These are phyloP conservation scores for Hemerocallis citrina DNA, from an alignment of 106 monocot genomes.

Conservation along the genomic window DNA sequence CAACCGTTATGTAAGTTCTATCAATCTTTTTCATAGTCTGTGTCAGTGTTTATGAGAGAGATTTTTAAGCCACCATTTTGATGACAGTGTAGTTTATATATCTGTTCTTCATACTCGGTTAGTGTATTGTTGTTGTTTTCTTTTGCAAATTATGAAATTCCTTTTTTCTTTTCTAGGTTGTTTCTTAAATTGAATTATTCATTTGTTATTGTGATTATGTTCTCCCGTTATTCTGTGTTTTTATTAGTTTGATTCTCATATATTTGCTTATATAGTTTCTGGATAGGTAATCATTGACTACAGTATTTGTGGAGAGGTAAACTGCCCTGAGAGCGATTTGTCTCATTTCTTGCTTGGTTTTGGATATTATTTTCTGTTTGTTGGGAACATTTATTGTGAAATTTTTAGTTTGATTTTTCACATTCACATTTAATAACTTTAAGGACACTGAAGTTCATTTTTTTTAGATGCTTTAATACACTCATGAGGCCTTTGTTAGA, in stretches of 20 bases:
- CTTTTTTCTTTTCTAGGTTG: background rate
- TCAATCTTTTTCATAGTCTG: background rate
- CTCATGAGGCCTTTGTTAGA: background rate
- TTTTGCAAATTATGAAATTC: background rate
- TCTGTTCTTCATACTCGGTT: background rate
- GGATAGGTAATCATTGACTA: background rate
- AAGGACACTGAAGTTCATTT: too few relatives aligned
- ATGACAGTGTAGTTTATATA: background rate
- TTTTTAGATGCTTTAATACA: background rate
- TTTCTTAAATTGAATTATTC: background rate
- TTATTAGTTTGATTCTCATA: background rate
- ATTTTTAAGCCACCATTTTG: too few relatives aligned
- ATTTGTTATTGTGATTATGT: background rate
- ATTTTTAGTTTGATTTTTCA: background rate
- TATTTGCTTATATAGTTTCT: background rate
- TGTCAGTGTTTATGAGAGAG: background rate
- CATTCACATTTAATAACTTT: background rate
- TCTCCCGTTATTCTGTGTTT: background rate
- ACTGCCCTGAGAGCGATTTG: background rate
- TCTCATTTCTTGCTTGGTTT: too few relatives aligned
- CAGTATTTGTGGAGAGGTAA: background rate
- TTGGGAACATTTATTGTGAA: background rate
- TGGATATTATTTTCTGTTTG: too few relatives aligned
- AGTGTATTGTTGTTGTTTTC: background rate
- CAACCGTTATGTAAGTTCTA: constrained; percentile 41